These are phyloP conservation scores for Rosa multiflora DNA, from an alignment of 306 rosid genomes.

Conservation along the genomic window DNA sequence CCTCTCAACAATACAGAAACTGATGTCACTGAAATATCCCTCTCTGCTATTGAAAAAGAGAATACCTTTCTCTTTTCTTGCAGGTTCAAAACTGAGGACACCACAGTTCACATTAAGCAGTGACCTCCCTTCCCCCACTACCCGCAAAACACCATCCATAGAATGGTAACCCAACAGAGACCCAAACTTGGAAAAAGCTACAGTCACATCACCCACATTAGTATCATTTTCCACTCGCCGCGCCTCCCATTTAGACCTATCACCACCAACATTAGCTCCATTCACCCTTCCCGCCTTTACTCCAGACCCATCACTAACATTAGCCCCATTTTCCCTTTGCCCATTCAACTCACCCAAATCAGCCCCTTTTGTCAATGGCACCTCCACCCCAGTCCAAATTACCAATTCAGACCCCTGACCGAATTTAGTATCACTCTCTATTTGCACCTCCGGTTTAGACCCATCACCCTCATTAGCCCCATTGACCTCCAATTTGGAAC, in stretches of 20 bases:
- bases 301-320: constrained; percentile 2
- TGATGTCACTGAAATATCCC: background rate
- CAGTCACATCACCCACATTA: background rate
- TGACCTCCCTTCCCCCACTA: background rate
- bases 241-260: too few relatives aligned
- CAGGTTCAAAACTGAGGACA: constrained; percentile 20
- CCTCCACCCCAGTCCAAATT: background rate
- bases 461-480: background rate
- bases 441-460: background rate
- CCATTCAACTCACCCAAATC: background rate
- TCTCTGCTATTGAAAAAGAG: background rate
- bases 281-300: background rate
- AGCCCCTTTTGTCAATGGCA: background rate
- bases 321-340: background rate
- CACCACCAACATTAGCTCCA: too few relatives aligned
- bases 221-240: background rate
- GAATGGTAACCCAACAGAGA: background rate
- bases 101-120: background rate
- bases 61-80: constrained; percentile 34
- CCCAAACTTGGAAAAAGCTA: background rate
- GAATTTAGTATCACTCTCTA: background rate
- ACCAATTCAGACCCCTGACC: background rate
- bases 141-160: background rate
- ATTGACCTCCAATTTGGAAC: background rate
- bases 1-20: background rate